These are phyloP conservation scores for Plasmopara muralis DNA, from an alignment of 352 stramenopile genomes.

Conservation along the genomic window DNA sequence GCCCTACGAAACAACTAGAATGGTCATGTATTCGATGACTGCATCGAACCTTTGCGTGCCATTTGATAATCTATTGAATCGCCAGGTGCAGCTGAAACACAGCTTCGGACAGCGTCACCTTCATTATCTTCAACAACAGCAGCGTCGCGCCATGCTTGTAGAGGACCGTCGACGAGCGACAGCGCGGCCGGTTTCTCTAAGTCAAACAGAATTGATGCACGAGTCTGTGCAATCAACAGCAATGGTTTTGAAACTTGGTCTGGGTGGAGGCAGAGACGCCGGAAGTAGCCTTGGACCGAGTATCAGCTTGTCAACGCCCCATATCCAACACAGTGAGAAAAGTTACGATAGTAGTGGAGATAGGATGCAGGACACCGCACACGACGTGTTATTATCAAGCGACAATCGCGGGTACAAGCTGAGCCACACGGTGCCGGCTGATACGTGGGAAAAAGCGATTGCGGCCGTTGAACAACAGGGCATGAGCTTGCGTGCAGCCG, in stretches of 20 bases:
- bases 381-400: constrained; percentile 6
- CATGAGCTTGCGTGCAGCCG: constrained; percentile 48
- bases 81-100: constrained; percentile 12
- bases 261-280: not conserved
- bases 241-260: constrained; percentile 7
- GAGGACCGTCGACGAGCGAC: constrained; percentile 4
- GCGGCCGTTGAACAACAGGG: constrained; percentile 45
- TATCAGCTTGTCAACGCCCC: not conserved
- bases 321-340: not conserved
- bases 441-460: constrained; percentile 57
- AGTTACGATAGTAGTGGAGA: constrained; percentile 11
- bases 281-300: not conserved
- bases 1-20: not conserved
- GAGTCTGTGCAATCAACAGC: constrained; percentile 8
- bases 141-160: constrained; percentile 15
- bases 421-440: constrained; percentile 47
- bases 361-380: constrained; percentile 8
- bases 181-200: not conserved
- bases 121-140: constrained; percentile 18
- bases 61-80: constrained; percentile 8
- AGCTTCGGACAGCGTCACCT: constrained; percentile 14
- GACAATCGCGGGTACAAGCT: constrained; percentile 40
- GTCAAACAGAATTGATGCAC: not conserved
- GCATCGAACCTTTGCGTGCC: constrained; percentile 1
- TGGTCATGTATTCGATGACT: not conserved